Percentiles rank a stretch among this genome's conserved stretches.
Conservation (phyloP, 352 stramenopile species). For the Thalassiosira mediterranea region DNA sequence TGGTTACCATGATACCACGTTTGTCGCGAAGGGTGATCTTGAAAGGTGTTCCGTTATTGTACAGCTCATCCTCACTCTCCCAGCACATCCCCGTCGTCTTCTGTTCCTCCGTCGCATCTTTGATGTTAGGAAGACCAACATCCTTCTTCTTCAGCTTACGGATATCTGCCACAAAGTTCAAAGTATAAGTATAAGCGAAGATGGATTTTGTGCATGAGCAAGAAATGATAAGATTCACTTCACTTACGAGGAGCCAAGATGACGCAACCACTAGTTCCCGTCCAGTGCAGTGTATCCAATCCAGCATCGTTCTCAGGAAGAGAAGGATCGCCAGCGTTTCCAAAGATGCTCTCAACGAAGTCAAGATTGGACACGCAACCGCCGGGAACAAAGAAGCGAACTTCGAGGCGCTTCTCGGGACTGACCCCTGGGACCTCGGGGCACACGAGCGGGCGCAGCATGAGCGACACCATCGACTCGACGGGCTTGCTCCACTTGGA, state of each 20-base stretch:
- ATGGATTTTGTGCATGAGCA: not conserved
- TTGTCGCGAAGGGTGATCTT: conserved; percentile 67
- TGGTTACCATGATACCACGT: conserved; percentile 66
- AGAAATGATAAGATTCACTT: not conserved
- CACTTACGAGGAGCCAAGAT: conserved; percentile 57
- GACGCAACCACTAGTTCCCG: conserved; percentile 62
- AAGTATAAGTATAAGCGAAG: not conserved
- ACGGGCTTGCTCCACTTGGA: conserved; percentile 53
- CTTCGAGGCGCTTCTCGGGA: conserved; percentile 59
- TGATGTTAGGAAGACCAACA: conserved; percentile 53
- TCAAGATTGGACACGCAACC: conserved; percentile 64
- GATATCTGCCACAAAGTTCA: conserved; percentile 27
- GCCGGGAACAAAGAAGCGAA: conserved; percentile 66
- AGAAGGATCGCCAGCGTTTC: conserved; percentile 61
- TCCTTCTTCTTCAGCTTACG: conserved; percentile 63
- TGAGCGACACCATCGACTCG: conserved; percentile 60
- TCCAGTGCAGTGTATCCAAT: conserved; percentile 60
- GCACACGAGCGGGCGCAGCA: conserved; percentile 55
- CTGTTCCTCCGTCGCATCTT: conserved; percentile 61
- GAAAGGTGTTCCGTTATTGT: conserved; percentile 62
- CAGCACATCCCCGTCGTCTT: conserved; percentile 62
- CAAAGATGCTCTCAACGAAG: conserved; percentile 67
- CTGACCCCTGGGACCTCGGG: conserved; percentile 57
- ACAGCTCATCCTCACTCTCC: conserved; percentile 48
- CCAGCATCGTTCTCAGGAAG: conserved; percentile 64